phyloP scores from a whole-genome alignment of 306 rosid species.

The Cicer bijugum region DNA sequence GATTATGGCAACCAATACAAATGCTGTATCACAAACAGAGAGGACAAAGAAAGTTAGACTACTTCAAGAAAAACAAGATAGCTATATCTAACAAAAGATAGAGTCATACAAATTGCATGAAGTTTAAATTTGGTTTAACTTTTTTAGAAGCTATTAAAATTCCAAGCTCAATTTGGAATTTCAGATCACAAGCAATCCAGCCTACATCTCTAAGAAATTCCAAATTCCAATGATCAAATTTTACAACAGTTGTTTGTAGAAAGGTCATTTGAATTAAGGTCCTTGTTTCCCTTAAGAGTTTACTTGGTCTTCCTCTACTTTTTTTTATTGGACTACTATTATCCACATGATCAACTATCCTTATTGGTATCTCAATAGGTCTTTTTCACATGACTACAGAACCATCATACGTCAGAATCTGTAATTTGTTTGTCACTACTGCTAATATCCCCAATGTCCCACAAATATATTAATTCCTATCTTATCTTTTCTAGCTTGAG shows the following conservation, averaged over 20 bases:
- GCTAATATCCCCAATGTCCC: not conserved
- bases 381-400: not conserved
- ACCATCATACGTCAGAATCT: not conserved
- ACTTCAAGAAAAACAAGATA: constrained; percentile 28
- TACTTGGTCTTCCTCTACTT: not conserved
- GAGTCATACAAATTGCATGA: constrained; percentile 25
- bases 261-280: not conserved
- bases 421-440: not conserved
- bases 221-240: constrained; percentile 10
- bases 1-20: constrained; percentile 77
- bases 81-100: constrained; percentile 30
- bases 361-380: not conserved
- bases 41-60: constrained; percentile 47
- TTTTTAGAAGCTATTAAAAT: not conserved
- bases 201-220: constrained; percentile 16
- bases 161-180: not conserved
- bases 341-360: not conserved
- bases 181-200: constrained; percentile 4
- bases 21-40: constrained; percentile 61
- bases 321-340: not conserved
- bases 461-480: not conserved
- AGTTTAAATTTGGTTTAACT: not conserved
- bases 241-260: not conserved
- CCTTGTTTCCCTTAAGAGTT: not conserved
- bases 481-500: not conserved